These are phyloP conservation scores for Penicillium sp. DNA, from an alignment of 2,329 filamentous ascomycete genomes.

Conservation along the genomic window DNA sequence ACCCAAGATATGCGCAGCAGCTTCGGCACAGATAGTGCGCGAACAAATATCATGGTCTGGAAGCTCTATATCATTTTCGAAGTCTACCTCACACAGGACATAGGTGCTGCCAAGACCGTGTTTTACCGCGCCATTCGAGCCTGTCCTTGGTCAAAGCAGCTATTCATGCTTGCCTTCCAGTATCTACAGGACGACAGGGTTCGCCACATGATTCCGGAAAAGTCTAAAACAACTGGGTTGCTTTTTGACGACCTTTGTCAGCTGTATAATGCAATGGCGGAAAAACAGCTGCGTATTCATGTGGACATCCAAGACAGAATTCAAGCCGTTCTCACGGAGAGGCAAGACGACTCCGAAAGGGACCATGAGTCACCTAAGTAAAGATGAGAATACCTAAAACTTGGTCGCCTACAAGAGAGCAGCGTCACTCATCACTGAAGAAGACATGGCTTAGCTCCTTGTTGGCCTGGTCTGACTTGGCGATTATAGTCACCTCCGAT, in stretches of 20 bases:
- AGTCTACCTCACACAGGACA: constrained; percentile 40
- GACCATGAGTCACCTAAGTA: neutral
- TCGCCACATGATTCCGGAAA: neutral
- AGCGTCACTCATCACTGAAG: too few relatives aligned
- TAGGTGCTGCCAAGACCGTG: constrained; percentile 52
- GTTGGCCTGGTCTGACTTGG: too few relatives aligned
- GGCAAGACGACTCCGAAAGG: neutral
- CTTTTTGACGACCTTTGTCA: constrained; percentile 54
- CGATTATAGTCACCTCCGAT: too few relatives aligned
- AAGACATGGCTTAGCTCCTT: too few relatives aligned
- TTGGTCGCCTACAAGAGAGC: too few relatives aligned
- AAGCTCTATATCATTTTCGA: constrained; percentile 58
- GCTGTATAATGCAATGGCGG: constrained; percentile 60
- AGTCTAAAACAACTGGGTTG: constrained; percentile 34
- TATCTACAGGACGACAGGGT: constrained; percentile 36
- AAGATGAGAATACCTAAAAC: neutral
- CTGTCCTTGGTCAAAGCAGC: constrained; percentile 67
- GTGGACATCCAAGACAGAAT: constrained; percentile 47
- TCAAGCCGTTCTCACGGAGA: neutral
- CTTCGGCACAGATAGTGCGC: constrained; percentile 25
- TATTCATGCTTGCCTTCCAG: constrained; percentile 62
- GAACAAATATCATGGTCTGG: constrained; percentile 54
- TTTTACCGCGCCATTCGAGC: constrained; percentile 61
- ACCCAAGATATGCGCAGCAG: constrained; percentile 7
- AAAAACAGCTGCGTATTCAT: constrained; percentile 66